phyloP scores from a whole-genome alignment of 306 rosid species.

The Acacia confusa region DNA sequence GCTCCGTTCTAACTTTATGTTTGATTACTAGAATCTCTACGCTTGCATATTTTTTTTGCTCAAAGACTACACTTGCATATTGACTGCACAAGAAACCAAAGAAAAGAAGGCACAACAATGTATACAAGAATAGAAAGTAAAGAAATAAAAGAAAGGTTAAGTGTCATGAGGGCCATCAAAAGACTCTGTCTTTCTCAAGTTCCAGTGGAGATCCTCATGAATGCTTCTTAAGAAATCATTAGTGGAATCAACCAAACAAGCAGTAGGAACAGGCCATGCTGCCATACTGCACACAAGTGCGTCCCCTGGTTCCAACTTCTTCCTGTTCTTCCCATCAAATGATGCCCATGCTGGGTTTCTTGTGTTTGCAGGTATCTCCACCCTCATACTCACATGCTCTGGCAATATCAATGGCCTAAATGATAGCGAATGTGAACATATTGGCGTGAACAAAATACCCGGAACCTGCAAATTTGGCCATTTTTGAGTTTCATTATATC shows the following conservation, averaged over 20 bases:
- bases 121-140: background rate
- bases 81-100: background rate
- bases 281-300: constrained; percentile 86
- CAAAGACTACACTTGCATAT: background rate
- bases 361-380: constrained; percentile 86
- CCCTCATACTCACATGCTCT: constrained; percentile 76
- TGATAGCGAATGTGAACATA: constrained; percentile 87
- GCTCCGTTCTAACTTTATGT: background rate
- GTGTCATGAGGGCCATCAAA: constrained; percentile 77
- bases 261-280: constrained; percentile 93
- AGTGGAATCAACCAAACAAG: constrained; percentile 83
- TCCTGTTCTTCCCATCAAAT: constrained; percentile 92
- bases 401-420: constrained; percentile 91
- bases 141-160: background rate
- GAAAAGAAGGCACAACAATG: background rate
- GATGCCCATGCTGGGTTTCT: constrained; percentile 95
- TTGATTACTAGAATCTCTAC: background rate
- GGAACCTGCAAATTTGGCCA: constrained; percentile 69
- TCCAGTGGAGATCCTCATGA: constrained; percentile 96
- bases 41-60: background rate
- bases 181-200: constrained; percentile 79
- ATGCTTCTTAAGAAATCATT: constrained; percentile 87
- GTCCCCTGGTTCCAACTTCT: constrained; percentile 77
- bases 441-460: constrained; percentile 91
- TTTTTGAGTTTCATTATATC: no score